Evolutionary conservation across 345 rosid species (phyloP), one percentile per base, ranked within the genome.

Genomic region (Populus nigra): DNA sequence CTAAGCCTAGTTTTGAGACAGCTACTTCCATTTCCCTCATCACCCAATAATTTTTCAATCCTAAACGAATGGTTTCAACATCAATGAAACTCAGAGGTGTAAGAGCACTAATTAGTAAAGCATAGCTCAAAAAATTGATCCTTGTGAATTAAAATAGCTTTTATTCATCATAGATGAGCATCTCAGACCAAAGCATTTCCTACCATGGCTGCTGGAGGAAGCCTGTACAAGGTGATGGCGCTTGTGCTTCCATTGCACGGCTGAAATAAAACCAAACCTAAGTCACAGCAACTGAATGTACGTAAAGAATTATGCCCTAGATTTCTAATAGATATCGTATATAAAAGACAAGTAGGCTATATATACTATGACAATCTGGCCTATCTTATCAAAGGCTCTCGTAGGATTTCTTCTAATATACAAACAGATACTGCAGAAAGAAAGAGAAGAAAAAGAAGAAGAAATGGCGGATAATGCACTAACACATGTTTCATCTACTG

Each of bases 161-260:
- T 22, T 76, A 29, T 61, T 63, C 7, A 25, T 77, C 23, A 10
- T 62, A 55, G 33, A 35, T 31, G 68, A 38, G 72, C n/a, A 75
- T 53, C 15, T 27, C 25, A 61, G 36, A 77, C 22, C 27, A 22
- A 47, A 62, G 68, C 62, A 7, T 29, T 65, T 27, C 57, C 73
- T 88, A 91, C 98, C 98, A 96, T 57, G 98, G 99, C 83, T 96
- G 99, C 87, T 92, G 98, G 63, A 92, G 89, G 77, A 93, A 93
- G 85, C 95, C 90, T 10, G 98, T 96, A 82, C 88, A 96, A 76
- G 93, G 77, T 43, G 99, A 91, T 65, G 98, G 97, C 33, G 97
- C 94, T 88, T 92, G 99, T 69, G 98, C 99, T 89, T 93, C 99
- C 99, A 96, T 96, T 47, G 97, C 97, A 85, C 97, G 93, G 97